Evolutionary conservation across 2,329 filamentous ascomycete genomes (phyloP).

Genomic region (Ceratocystis colombiana): DNA sequence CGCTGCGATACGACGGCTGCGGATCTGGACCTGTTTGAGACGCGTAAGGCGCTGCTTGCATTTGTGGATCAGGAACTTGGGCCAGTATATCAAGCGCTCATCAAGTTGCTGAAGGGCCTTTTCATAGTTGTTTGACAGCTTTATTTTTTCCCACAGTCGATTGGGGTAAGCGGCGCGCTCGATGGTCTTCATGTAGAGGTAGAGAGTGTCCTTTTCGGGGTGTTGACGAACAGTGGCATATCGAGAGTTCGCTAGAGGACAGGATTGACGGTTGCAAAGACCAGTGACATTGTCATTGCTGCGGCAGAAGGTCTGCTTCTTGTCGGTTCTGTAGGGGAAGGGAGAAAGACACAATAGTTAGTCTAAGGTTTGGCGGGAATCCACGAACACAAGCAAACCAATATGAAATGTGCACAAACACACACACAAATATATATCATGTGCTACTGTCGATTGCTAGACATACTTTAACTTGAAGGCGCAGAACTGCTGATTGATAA

Average conservation of each 20-base stretch:
- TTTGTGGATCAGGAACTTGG: conserved; percentile 86
- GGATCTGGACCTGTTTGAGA: conserved; percentile 81
- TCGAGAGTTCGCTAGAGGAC: conserved; percentile 79
- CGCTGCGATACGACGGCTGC: conserved; percentile 66
- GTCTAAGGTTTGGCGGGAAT: background rate
- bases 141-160: conserved; percentile 91
- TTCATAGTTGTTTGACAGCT: conserved; percentile 80
- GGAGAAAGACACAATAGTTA: background rate
- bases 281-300: conserved; percentile 86
- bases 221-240: conserved; percentile 87
- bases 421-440: background rate
- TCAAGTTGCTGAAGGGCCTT: conserved; percentile 84
- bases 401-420: background rate
- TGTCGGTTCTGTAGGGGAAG: conserved; percentile 55
- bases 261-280: conserved; percentile 77
- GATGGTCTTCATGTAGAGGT: conserved; percentile 94
- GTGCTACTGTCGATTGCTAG: background rate
- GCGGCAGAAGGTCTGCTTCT: conserved; percentile 85
- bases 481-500: conserved; percentile 93
- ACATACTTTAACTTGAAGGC: conserved; percentile 83
- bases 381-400: background rate
- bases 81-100: conserved; percentile 79
- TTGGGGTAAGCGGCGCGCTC: conserved; percentile 80
- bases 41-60: conserved; percentile 93
- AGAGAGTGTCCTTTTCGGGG: conserved; percentile 69